Conservation (phyloP, 2,329 filamentous ascomycete genomes). For the Trichoderma aggressivum region DNA sequence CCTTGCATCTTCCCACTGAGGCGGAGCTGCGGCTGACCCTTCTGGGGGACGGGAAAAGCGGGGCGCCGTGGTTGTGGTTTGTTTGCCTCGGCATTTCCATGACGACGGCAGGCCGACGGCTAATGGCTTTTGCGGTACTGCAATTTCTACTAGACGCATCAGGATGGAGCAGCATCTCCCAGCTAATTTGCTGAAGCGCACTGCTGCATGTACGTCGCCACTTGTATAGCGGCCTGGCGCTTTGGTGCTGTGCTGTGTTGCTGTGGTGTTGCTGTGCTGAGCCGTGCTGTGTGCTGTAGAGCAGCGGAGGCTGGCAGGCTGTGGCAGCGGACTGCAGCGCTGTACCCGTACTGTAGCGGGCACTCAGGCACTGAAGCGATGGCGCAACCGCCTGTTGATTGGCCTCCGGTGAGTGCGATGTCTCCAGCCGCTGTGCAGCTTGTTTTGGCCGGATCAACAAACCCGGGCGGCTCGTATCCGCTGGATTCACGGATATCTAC, state of each 20-base stretch:
- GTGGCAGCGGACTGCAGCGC: background rate
- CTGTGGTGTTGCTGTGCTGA: too few species aligned
- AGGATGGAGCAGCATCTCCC: background rate
- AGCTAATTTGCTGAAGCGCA: background rate
- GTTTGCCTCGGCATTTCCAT: conserved; percentile 18
- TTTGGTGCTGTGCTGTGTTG: background rate
- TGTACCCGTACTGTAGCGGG: background rate
- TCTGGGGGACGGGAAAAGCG: conserved; percentile 10
- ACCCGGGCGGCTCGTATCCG: background rate
- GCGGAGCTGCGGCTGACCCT: conserved; percentile 13
- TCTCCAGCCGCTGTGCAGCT: background rate
- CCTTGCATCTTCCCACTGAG: conserved; percentile 1
- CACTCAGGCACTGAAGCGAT: background rate
- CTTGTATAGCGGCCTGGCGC: background rate
- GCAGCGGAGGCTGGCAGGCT: background rate
- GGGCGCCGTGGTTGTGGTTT: background rate
- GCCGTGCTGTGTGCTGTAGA: background rate
- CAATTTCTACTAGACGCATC: background rate
- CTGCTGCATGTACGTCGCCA: background rate
- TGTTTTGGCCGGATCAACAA: background rate
- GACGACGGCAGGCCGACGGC: background rate
- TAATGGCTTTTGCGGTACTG: background rate
- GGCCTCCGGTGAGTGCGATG: background rate
- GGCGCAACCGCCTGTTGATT: background rate
- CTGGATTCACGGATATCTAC: background rate